Evolutionary conservation across 371 early-diverging fungal species (phyloP), one percentile per base, ranked within the genome.

Genomic region (Mortierella sp.): DNA sequence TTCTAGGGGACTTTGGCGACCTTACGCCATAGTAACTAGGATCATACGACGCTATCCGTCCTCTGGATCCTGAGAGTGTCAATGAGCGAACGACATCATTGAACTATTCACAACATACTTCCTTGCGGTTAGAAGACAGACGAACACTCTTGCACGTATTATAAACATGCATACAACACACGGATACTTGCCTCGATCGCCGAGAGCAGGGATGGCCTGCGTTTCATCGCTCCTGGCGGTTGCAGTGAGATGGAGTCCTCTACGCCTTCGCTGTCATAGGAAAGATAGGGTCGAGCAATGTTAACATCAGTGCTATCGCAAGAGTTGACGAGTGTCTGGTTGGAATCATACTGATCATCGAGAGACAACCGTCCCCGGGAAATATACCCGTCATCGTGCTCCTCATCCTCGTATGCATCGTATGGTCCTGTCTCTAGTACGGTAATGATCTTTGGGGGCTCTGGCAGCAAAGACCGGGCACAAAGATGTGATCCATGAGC

Each of bases 321-420:
- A 4, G 67, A 67, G 28, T 26, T 55, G 24, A 63, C 73, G 6
- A 73, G 54, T 14, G 73, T 67, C 44, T 59, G 67, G 26, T 67
- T 53, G n/a, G 73, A 66, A 24, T 50, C 62, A 53, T 48, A 43
- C 3, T 37, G 49, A 14, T 66, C 72, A 72, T 52, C 57, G 41
- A 31, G 27, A 62, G 73, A 73, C 28, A 73, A 46, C 17, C 50
- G 49, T 28, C 49, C 63, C 19, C 63, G 34, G 46, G 59, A 61
- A 31, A 60, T 76, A 50, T 76, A 76, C 76, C 76, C 76, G 52
- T 69, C 76, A 64, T 69, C 69, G n/a, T 68, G 69, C 30, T 76
- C 76, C n/a, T 69, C 70, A 32, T 76, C 76, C 43, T 69, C 76
- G 39, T 76, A 76, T 9, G 60, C 57, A 30, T 76, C 76, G 50